Evolutionary conservation across 2,329 filamentous ascomycete genomes (phyloP).

Genomic region (Hirsutella rhossiliensis): DNA sequence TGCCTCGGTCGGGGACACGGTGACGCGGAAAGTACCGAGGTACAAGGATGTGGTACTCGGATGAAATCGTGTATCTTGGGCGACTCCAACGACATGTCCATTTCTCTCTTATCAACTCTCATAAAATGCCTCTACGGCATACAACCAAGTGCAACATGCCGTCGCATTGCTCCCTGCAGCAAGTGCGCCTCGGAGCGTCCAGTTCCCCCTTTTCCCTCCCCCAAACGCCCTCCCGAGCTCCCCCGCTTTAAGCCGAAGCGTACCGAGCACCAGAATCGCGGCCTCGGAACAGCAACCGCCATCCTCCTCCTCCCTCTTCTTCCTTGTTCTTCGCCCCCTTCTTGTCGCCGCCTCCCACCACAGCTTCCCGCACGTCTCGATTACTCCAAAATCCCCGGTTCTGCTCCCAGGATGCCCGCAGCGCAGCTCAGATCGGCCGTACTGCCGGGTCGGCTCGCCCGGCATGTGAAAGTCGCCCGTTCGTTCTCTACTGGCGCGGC

Average conservation of each 20-base stretch:
- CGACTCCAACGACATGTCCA: too few species aligned
- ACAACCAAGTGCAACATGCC: too few species aligned
- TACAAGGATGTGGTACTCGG: too few species aligned
- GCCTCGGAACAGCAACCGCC: background rate
- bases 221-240: background rate
- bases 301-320: background rate
- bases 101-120: too few species aligned
- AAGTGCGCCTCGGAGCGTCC: background rate
- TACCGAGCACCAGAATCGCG: constrained; percentile 14
- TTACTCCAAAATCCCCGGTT: too few species aligned
- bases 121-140: too few species aligned
- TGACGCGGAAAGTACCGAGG: too few species aligned
- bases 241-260: constrained; percentile 26
- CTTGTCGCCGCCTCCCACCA: background rate
- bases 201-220: background rate
- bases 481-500: constrained; percentile 32
- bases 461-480: constrained; percentile 28
- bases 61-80: too few species aligned
- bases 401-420: constrained; percentile 13
- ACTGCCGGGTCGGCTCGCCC: constrained; percentile 19
- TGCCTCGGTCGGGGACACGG: too few species aligned
- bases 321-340: background rate
- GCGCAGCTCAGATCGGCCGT: constrained; percentile 22
- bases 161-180: background rate
- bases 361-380: too few species aligned